phyloP scores from a whole-genome alignment of 23 red algal species.

The Agarophyton chilense region DNA sequence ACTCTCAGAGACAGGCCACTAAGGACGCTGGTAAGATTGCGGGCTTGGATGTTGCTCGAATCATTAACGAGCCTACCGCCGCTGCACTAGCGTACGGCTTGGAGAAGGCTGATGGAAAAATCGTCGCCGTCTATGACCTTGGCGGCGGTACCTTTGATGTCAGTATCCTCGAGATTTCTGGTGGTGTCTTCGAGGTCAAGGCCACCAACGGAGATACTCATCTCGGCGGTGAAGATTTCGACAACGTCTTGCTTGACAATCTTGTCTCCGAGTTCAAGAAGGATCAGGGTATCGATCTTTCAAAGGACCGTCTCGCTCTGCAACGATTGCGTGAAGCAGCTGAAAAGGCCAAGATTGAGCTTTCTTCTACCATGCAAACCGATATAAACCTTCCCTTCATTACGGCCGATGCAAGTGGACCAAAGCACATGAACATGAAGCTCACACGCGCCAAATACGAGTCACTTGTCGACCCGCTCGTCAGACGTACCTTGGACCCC shows the following conservation, averaged over 20 bases:
- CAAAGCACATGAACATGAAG: constrained; percentile 99
- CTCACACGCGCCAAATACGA: constrained; percentile 98
- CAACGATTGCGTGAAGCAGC: constrained; percentile 97
- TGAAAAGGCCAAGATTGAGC: constrained; percentile 98
- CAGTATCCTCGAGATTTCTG: constrained; percentile 96
- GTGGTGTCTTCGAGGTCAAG: constrained; percentile 99
- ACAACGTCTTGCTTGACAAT: constrained; percentile 87
- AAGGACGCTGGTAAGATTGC: constrained; percentile 99
- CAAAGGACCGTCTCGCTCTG: constrained; percentile 88
- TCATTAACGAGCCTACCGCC: constrained; percentile 99
- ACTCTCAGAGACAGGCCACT: constrained; percentile 96
- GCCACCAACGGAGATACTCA: constrained; percentile 99
- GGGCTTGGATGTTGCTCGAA: constrained; percentile 94
- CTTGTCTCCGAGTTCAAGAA: constrained; percentile 98
- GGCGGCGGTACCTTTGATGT: constrained; percentile 99
- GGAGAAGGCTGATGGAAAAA: constrained; percentile 94
- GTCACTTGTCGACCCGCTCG: constrained; percentile 89
- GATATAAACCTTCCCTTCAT: constrained; percentile 99
- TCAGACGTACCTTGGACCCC: constrained; percentile 89
- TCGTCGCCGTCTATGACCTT: constrained; percentile 98
- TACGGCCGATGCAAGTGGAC: constrained; percentile 93
- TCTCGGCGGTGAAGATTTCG: constrained; percentile 99
- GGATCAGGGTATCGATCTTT: constrained; percentile 97
- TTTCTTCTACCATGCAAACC: constrained; percentile 94
- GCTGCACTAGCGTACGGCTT: constrained; percentile 95